Conservation (phyloP, 2,329 filamentous ascomycete genomes). For the Penicillium sp. region DNA sequence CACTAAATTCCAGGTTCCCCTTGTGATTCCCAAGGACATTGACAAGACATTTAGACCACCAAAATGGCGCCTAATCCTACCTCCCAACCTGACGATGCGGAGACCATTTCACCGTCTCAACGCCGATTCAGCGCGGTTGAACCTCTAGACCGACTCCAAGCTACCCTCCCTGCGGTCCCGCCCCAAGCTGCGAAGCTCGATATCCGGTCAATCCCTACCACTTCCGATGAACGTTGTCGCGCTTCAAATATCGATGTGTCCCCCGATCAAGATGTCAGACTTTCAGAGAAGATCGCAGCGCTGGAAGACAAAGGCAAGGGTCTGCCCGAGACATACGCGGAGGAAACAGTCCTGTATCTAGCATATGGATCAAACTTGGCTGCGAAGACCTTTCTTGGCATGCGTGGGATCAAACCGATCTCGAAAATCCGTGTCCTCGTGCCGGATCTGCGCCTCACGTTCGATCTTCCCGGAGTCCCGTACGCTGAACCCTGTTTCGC, state of each 20-base stretch:
- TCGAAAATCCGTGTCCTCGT: constrained; percentile 80
- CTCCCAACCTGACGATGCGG: constrained; percentile 1
- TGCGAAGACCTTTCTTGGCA: constrained; percentile 74
- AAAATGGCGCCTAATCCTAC: constrained; percentile 9
- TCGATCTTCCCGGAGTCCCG: constrained; percentile 81
- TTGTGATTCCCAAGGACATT: background rate
- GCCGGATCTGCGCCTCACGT: constrained; percentile 74
- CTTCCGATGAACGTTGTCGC: constrained; percentile 15
- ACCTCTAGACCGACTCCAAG: constrained; percentile 13
- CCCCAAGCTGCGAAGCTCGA: background rate
- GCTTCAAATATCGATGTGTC: constrained; percentile 14
- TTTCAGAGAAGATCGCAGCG: constrained; percentile 17
- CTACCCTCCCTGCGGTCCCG: constrained; percentile 1
- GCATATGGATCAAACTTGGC: constrained; percentile 92
- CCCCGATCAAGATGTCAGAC: constrained; percentile 19
- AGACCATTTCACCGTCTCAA: constrained; percentile 3
- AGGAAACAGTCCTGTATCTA: constrained; percentile 65
- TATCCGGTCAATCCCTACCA: constrained; percentile 12
- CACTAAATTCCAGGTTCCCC: background rate
- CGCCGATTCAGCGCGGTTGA: constrained; percentile 17
- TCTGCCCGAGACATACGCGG: constrained; percentile 3
- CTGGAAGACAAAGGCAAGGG: constrained; percentile 16
- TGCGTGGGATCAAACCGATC: constrained; percentile 76
- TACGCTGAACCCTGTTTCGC: constrained; percentile 92
- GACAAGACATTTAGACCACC: background rate